phyloP scores from a whole-genome alignment of 305 asterid species.

The Solanum hybrid region DNA sequence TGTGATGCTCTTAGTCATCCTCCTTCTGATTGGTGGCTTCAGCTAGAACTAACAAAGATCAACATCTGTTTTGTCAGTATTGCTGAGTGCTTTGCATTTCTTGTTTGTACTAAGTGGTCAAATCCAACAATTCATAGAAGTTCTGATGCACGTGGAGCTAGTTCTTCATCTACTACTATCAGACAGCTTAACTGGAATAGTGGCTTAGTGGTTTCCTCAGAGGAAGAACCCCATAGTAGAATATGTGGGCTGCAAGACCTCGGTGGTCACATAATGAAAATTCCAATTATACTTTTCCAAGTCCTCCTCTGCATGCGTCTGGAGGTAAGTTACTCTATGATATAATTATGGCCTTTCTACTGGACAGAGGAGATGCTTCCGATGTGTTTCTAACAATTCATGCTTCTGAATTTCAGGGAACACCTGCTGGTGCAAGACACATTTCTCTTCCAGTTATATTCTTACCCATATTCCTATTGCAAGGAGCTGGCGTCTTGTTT shows the following conservation, averaged over 20 bases:
- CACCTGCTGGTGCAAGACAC: slow-evolving; percentile 59
- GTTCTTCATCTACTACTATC: slow-evolving; percentile 60
- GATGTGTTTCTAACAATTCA: background rate
- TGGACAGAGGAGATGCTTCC: background rate
- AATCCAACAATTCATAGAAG: slow-evolving; percentile 84
- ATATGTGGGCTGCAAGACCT: slow-evolving; percentile 75
- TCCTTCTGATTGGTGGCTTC: background rate
- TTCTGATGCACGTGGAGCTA: slow-evolving; percentile 47
- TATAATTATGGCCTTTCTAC: background rate
- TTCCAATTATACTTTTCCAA: slow-evolving; percentile 76
- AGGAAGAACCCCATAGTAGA: slow-evolving; percentile 47
- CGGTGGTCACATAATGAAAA: slow-evolving; percentile 94
- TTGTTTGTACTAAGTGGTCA: slow-evolving; percentile 97
- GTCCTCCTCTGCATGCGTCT: slow-evolving; percentile 90
- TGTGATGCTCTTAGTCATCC: slow-evolving; percentile 11
- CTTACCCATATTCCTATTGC: slow-evolving; percentile 77
- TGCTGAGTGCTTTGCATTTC: slow-evolving; percentile 97
- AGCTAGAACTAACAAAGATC: slow-evolving; percentile 13
- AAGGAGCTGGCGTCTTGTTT: slow-evolving; percentile 74
- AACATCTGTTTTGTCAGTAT: slow-evolving; percentile 37
- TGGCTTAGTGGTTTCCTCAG: slow-evolving; percentile 63
- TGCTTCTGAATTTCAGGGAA: slow-evolving; percentile 53
- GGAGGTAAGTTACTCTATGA: slow-evolving; percentile 49
- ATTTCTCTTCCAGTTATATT: slow-evolving; percentile 71
- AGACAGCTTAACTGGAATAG: slow-evolving; percentile 76